Evolutionary conservation across 2,329 filamentous ascomycete genomes (phyloP), one percentile per base, ranked within the genome.

Genomic region (Nemania sp.): DNA sequence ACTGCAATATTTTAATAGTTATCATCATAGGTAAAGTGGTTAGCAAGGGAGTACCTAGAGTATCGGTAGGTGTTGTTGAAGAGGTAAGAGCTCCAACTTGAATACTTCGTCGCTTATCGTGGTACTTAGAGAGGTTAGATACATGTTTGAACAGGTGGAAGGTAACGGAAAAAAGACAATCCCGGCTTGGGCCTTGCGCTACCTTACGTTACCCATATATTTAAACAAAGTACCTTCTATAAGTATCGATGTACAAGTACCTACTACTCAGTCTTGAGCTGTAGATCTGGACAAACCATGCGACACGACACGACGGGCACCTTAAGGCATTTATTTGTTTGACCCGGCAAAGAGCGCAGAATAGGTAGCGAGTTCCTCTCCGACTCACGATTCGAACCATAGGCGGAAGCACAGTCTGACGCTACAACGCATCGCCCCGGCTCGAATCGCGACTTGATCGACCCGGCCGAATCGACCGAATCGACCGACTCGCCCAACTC

Each of bases 281-380:
- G 18, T 47, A 47, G 46, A 39, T 4, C 35, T 13, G 35, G 15
- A 60, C 49, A 59, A 55, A 21, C 51, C 56, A 62, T 64, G 59
- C 62, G 54, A 58, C 50, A 58, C 57, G 17, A 29, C 37, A 48
- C 50, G 10, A 45, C 52, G 39, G 55, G 35, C 55, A 47, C 42
- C 35, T 51, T 47, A 54, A 53, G 45, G n/a, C n/a, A n/a, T n/a
- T n/a, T 42, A 60, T 62, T 42, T 34, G 17, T 59, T 59, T 46
- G 43, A 65, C 35, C 35, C 35, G 40, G 45, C n/a, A 47, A 45
- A 52, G 50, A 49, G 37, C 17, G 17, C 18, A 54, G 47, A 49
- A 9, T 25, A 35, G 35, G 35, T 13, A 11, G 20, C 47, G 29
- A 50, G n/a, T 7, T 49, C 21, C 18, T 35, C 15, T 17, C 48